Conservation (phyloP, 768 basidiomycete species). For the Lyophyllum atratum region DNA sequence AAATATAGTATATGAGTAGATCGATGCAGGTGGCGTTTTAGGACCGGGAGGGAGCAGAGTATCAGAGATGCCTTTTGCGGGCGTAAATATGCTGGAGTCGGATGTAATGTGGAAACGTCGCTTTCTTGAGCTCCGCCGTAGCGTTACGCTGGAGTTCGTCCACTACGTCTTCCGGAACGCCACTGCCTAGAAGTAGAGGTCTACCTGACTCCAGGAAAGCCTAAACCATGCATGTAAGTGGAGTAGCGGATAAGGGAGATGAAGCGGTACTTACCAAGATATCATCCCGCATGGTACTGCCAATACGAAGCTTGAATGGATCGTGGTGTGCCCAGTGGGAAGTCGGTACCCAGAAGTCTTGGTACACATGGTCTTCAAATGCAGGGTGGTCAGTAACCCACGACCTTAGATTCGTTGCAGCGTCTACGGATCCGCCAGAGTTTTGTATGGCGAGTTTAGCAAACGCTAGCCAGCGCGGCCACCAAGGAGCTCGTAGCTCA, state of each 20-base stretch:
- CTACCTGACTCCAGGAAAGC: conserved; percentile 65
- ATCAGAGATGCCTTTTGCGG: conserved; percentile 37
- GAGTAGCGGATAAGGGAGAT: not conserved
- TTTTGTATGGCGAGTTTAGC: conserved; percentile 51
- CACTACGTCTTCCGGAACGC: conserved; percentile 54
- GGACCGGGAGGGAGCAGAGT: not conserved
- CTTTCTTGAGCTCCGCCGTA: conserved; percentile 51
- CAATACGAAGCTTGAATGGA: conserved; percentile 36
- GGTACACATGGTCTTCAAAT: conserved; percentile 60
- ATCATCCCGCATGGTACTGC: conserved; percentile 57
- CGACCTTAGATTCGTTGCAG: conserved; percentile 52
- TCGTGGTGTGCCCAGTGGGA: conserved; percentile 54
- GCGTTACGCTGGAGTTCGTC: conserved; percentile 55
- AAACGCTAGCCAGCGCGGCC: conserved; percentile 63
- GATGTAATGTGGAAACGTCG: conserved; percentile 49
- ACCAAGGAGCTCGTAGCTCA: conserved; percentile 53
- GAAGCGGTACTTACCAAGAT: conserved; percentile 41
- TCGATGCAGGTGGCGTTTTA: not conserved
- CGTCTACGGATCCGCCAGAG: conserved; percentile 65
- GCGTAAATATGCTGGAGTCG: conserved; percentile 65
- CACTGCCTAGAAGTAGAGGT: conserved; percentile 68
- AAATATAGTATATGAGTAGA: not conserved
- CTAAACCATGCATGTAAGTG: conserved; percentile 31
- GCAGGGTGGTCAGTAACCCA: conserved; percentile 57
- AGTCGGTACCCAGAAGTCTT: conserved; percentile 65